Evolutionary conservation across 164 flowering plant genomes (phyloP).

Genomic region (Annona cherimola): DNA sequence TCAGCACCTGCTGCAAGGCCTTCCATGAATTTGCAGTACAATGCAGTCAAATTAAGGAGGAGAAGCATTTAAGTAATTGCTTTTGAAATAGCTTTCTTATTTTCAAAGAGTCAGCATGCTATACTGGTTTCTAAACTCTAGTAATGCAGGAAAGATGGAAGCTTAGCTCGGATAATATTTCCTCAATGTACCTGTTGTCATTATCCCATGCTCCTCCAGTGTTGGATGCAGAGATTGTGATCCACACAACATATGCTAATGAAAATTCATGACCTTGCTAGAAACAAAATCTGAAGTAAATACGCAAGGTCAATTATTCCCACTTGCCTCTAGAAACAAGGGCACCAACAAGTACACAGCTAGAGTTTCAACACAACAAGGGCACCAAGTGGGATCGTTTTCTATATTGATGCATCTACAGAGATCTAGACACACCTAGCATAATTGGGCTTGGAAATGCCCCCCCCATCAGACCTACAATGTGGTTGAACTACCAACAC

Average conservation of each 20-base stretch:
- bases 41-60: background rate
- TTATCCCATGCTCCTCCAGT: constrained; percentile 93
- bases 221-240: constrained; percentile 77
- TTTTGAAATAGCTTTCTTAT: no score
- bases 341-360: constrained; percentile 76
- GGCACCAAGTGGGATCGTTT: constrained; percentile 88
- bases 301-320: no score
- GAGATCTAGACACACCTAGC: constrained; percentile 84
- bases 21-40: background rate
- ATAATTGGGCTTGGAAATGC: constrained; percentile 65
- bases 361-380: constrained; percentile 73
- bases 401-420: constrained; percentile 75
- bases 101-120: no score
- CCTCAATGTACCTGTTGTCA: constrained; percentile 90
- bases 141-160: no score
- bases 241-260: constrained; percentile 19
- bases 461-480: constrained; percentile 76
- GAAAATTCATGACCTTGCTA: no score
- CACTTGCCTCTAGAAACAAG: constrained; percentile 63
- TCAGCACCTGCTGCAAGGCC: no score
- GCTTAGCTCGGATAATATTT: constrained; percentile 4
- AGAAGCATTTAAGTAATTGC: background rate
- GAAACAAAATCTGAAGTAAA: no score
- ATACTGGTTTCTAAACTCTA: no score
- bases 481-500: constrained; percentile 73